Base-by-base conservation (phyloP, 352 stramenopile species). In the Phytophthora tentaculata region DNA sequence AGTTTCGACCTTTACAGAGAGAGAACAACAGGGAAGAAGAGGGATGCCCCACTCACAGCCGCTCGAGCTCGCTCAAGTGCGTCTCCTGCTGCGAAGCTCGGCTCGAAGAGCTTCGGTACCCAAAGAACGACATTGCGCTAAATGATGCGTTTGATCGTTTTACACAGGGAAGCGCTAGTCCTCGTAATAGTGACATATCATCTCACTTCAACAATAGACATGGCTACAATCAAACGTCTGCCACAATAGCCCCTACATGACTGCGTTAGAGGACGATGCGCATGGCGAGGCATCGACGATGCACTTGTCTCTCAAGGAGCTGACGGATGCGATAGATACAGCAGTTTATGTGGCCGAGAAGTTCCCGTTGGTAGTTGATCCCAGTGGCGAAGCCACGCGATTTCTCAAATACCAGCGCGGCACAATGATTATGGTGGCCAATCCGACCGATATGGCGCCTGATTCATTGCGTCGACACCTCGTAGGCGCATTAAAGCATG, bases 331-430 rank as follows among this genome's bases (percentile, higher is more conserved):
- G 1, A 89, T 98, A 60, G 91, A 97, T 62, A 76, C 83, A 28
- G 83, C 78, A 1, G 81, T 97, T 32, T 98, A 97, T 55, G 88
- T 96, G 20, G 47, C 81, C 17, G 92, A 98, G 52, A 89, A 85
- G 20, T 97, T 92, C 65, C 90, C 90, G 16, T 62, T 98, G n/a
- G 68, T 98, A 16, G 61, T 97, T 16, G 92, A 98, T 47, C 71
- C 84, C 0, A 80, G 78, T 2, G 87, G 82, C 0, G 84, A 97
- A 69, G 92, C 87, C 13, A 82, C 77, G 24, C 84, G 89, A 2
- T 97, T 97, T 44, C 86, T 98, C 59, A 91, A 95, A 56, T 97
- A 98, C 71, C 92, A 98, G 65, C 88, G 87, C 2, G 90, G 91
- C 14, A 77, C 80, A 10, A 89, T 94, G 44, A 78, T 98, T n/a